Evolutionary conservation across 306 rosid genomes (phyloP).

Genomic region (Amphicarpaea edgeworthii): DNA sequence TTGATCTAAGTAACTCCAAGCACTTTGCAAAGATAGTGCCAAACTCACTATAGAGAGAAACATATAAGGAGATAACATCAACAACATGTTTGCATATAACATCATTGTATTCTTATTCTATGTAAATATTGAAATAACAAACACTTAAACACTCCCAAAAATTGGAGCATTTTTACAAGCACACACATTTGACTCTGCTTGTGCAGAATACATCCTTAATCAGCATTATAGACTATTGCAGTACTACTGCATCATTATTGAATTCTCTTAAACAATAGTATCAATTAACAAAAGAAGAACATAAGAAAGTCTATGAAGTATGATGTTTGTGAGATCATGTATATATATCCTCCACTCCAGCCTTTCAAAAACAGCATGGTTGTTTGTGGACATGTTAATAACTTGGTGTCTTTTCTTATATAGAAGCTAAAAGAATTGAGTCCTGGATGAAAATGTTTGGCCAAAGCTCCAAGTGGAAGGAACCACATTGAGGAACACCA

Average conservation of each 20-base stretch:
- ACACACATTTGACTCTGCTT: slow-evolving; percentile 10
- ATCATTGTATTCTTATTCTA: background rate
- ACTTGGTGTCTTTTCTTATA: background rate
- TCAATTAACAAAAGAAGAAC: background rate
- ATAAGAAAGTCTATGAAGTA: background rate
- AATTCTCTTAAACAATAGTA: slow-evolving; percentile 30
- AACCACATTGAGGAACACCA: slow-evolving; percentile 61
- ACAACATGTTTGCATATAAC: too few species aligned
- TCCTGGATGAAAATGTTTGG: slow-evolving; percentile 71
- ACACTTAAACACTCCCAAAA: slow-evolving; percentile 22
- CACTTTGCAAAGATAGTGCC: too few species aligned
- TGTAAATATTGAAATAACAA: background rate
- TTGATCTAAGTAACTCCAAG: too few species aligned
- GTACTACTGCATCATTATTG: slow-evolving; percentile 23
- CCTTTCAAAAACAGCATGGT: slow-evolving; percentile 39
- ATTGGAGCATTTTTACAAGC: slow-evolving; percentile 21
- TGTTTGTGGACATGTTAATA: slow-evolving; percentile 28
- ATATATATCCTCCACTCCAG: slow-evolving; percentile 36
- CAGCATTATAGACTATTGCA: background rate
- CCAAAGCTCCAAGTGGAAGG: slow-evolving; percentile 88
- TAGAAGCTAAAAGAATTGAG: slow-evolving; percentile 58
- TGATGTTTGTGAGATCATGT: background rate
- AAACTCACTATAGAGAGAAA: too few species aligned
- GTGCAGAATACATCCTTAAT: background rate
- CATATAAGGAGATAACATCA: too few species aligned